These are phyloP conservation scores for Trifolium dubium DNA, from an alignment of 306 rosid species.

Conservation along the genomic window DNA sequence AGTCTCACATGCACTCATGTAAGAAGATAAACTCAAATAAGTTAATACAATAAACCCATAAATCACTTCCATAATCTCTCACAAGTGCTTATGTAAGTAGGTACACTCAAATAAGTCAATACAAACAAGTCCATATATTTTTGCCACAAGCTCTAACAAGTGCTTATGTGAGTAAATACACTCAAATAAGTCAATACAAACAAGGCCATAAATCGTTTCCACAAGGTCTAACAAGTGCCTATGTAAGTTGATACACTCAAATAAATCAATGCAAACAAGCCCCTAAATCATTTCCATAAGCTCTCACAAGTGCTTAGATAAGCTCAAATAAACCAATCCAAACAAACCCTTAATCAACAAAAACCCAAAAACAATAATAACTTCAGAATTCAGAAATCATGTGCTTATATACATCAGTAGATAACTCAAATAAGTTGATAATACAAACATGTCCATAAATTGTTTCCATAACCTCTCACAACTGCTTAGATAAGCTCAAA, in stretches of 20 bases:
- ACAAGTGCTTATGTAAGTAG: too few species aligned
- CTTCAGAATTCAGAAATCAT: neutral
- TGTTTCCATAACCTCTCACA: too few species aligned
- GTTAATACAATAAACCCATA: neutral
- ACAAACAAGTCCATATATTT: too few species aligned
- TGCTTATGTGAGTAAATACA: neutral
- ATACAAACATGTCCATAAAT: neutral
- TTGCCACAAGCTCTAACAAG: too few species aligned
- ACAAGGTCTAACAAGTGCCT: neutral
- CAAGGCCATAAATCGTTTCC: neutral
- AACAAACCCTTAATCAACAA: neutral
- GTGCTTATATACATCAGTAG: too few species aligned
- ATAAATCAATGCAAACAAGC: neutral
- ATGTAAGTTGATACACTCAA: neutral
- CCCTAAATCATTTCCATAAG: neutral
- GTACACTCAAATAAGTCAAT: too few species aligned
- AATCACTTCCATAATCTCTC: too few species aligned
- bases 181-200: neutral
- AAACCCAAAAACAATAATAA: neutral
- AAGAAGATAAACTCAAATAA: neutral
- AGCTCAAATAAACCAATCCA: neutral
- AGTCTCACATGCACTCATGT: neutral
- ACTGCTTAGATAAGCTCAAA: too few species aligned
- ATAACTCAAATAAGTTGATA: too few species aligned
- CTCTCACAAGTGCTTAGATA: neutral